Evolutionary conservation across 2,329 filamentous ascomycete genomes (phyloP).

Genomic region (Paecilomyces niveus): DNA sequence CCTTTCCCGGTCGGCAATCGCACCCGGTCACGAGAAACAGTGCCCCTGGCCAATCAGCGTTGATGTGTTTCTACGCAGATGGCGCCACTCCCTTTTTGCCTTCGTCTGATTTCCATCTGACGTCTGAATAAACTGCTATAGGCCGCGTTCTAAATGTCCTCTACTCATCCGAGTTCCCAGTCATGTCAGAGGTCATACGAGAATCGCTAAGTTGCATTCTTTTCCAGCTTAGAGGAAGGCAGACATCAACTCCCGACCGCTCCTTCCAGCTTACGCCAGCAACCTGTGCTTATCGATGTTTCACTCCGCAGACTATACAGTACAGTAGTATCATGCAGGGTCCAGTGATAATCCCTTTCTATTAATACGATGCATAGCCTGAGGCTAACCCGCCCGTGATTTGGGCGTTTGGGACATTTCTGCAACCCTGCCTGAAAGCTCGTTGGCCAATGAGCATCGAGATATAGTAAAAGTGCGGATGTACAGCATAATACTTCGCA

Average conservation of each 20-base stretch:
- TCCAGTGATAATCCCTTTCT: not conserved
- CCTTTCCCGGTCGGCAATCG: slow-evolving; percentile 8
- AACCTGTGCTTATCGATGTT: not conserved
- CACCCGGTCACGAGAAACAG: not conserved
- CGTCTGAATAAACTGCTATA: not conserved
- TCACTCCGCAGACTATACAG: not conserved
- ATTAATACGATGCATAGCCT: not conserved
- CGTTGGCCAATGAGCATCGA: not conserved
- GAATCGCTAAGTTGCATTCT: not conserved
- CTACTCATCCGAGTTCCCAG: not conserved
- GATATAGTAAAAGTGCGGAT: not conserved
- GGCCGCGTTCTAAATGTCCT: not conserved
- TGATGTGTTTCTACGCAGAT: slow-evolving; percentile 32
- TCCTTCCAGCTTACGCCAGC: not conserved
- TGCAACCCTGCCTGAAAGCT: not conserved
- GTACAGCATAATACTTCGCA: not conserved
- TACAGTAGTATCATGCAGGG: not conserved
- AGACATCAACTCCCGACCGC: not conserved
- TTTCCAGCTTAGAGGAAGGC: not conserved
- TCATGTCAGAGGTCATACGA: not conserved
- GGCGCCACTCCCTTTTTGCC: slow-evolving; percentile 17
- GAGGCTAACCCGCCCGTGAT: not conserved
- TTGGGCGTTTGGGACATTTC: not conserved
- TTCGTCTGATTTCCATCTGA: not conserved
- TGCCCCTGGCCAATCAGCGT: slow-evolving; percentile 27